phyloP scores from a whole-genome alignment of 2,329 filamentous ascomycete species.

The Calonectria naviculata region DNA sequence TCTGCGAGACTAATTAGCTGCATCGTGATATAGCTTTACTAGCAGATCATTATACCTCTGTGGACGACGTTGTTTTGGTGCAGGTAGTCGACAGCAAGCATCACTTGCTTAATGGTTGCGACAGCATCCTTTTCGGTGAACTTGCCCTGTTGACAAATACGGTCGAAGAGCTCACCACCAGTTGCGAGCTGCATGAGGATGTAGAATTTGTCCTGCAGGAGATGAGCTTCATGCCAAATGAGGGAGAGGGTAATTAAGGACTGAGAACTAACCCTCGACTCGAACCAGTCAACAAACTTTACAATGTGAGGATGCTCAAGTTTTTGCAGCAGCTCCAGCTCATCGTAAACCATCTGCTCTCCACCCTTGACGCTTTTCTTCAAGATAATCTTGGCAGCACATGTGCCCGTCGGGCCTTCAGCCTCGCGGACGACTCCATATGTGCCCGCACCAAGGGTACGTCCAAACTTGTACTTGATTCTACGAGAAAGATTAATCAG shows the following conservation, averaged over 20 bases:
- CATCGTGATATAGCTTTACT: not conserved
- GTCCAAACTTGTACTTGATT: constrained; percentile 89
- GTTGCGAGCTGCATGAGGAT: constrained; percentile 97
- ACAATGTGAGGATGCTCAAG: constrained; percentile 97
- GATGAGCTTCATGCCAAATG: not conserved
- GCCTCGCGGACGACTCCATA: constrained; percentile 99
- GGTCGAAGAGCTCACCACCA: constrained; percentile 95
- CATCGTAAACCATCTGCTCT: constrained; percentile 98
- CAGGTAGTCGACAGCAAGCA: constrained; percentile 93
- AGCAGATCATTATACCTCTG: constrained; percentile 71
- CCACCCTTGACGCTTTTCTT: constrained; percentile 99
- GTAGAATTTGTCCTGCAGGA: constrained; percentile 93
- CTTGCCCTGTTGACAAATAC: constrained; percentile 97
- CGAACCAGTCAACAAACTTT: constrained; percentile 98
- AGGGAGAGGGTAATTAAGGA: not conserved
- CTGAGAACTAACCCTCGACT: constrained; percentile 82
- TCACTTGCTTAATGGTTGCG: constrained; percentile 92
- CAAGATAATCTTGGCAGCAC: constrained; percentile 97
- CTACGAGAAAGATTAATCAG: constrained; percentile 54
- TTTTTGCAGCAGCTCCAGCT: constrained; percentile 91
- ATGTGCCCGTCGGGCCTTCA: constrained; percentile 83
- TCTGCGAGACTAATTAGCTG: constrained; percentile 63
- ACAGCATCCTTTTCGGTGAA: constrained; percentile 99
- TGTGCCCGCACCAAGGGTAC: constrained; percentile 94
- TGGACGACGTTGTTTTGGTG: constrained; percentile 97